Conservation (phyloP, 345 rosid genomes). For the Salix dunnii region DNA sequence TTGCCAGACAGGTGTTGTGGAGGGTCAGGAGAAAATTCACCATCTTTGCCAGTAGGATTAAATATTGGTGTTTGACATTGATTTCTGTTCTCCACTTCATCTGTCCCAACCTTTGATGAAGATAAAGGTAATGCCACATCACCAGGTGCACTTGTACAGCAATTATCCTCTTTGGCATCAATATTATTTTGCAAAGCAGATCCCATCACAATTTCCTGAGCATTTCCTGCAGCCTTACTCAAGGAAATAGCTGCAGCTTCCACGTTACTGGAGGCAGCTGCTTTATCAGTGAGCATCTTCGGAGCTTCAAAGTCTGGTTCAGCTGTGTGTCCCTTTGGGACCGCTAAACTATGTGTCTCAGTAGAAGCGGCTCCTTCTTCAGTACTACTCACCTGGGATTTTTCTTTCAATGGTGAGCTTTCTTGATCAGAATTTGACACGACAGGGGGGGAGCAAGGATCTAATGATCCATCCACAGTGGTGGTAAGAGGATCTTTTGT, state of each 20-base stretch:
- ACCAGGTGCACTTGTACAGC: constrained; percentile 11
- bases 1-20: constrained; percentile 37
- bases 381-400: constrained; percentile 13
- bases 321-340: constrained; percentile 32
- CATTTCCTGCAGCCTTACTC: constrained; percentile 30
- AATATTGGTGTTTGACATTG: constrained; percentile 17
- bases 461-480: constrained; percentile 35
- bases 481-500: constrained; percentile 25
- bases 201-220: constrained; percentile 27
- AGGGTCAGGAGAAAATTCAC: constrained; percentile 36
- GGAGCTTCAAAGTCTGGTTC: constrained; percentile 41
- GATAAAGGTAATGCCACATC: constrained; percentile 30
- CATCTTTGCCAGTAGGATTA: constrained; percentile 27
- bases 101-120: constrained; percentile 26
- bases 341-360: constrained; percentile 28
- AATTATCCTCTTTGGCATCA: constrained; percentile 33
- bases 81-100: constrained; percentile 27
- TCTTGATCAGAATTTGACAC: constrained; percentile 43
- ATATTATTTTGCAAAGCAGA: constrained; percentile 30
- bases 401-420: constrained; percentile 34
- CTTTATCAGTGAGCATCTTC: constrained; percentile 16
- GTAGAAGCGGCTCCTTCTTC: constrained; percentile 28
- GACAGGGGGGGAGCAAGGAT: constrained; percentile 24
- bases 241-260: constrained; percentile 41
- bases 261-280: constrained; percentile 37